These are phyloP conservation scores for Fusarium nodosum DNA, from an alignment of 2,329 filamentous ascomycete species.

Conservation along the genomic window DNA sequence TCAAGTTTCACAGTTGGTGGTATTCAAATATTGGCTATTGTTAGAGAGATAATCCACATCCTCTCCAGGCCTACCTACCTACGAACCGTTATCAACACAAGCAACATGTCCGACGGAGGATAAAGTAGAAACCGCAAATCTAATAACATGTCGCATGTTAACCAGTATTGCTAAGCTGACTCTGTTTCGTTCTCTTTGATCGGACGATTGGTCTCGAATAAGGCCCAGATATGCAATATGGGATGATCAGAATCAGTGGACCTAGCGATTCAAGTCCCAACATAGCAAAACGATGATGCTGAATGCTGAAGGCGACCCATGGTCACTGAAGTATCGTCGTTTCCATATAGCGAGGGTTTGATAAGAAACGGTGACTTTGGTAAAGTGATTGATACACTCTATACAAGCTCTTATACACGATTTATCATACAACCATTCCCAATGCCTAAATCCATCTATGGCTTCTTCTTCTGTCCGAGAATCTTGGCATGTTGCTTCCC, in stretches of 20 bases:
- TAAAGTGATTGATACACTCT: constrained; percentile 36
- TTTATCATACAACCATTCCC: constrained; percentile 51
- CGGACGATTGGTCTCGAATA: background rate
- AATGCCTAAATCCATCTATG: constrained; percentile 11
- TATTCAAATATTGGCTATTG: background rate
- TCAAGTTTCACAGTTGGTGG: background rate
- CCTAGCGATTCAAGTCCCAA: background rate
- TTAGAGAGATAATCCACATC: constrained; percentile 1
- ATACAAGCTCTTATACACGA: constrained; percentile 45
- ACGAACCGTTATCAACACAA: background rate
- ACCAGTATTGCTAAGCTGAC: background rate
- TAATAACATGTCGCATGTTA: background rate
- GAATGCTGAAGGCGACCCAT: background rate
- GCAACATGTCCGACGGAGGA: background rate
- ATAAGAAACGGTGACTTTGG: background rate
- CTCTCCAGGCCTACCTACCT: background rate
- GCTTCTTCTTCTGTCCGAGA: constrained; percentile 44
- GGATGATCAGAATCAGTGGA: background rate
- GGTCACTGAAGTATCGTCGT: background rate
- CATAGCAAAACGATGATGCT: background rate
- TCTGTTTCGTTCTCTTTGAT: background rate
- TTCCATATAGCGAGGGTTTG: background rate
- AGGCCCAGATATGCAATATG: background rate
- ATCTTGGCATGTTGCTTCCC: constrained; percentile 32
- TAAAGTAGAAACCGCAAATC: background rate